Evolutionary conservation across 1,284 basidiomycete genomes (phyloP), one percentile per base, ranked within the genome.

Genomic region (Pascua guehoae): DNA sequence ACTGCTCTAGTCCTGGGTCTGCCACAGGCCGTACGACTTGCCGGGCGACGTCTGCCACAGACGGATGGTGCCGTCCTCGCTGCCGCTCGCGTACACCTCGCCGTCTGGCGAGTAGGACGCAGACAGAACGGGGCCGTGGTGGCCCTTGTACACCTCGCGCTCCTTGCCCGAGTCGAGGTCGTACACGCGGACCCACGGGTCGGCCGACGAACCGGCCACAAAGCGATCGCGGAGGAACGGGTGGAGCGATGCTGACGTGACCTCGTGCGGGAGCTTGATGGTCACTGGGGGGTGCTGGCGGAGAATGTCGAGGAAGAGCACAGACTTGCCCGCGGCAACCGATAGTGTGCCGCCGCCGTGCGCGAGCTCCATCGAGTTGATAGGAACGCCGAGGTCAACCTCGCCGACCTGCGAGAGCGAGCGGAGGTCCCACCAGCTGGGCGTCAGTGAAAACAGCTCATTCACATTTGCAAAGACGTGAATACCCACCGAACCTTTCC

Each of bases 171-270:
- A 84, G 41, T 79, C 74, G 68, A 92, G 86, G 44, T 89, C 88
- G 72, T 97, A 94, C 39, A 98, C 86, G 44, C 95, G 82, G 18
- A 98, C 93, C 96, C 96, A 98, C 63, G 96, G 93, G 75, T 98
- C 96, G 12, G 81, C 84, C 44, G 83, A 82, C 61, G 86, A 89
- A n/a, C 96, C 95, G 0, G 90, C 93, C 44, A 98, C 88, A 75
- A 98, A 98, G 38, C 90, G 83, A 75, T 96, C 90, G 67, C 90
- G 86, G 48, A 85, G 76, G 58, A 88, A 84, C 1, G 96, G 96
- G 72, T 98, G 94, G 47, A 98, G 85, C 1, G 90, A 92, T 18
- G 91, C 93, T 5, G 89, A 94, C 1, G 91, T 94, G 2, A 91
- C 90, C 15, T 87, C 82, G 71, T 94, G 92, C 10, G 86, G 81